Evolutionary conservation across 768 basidiomycete genomes (phyloP).

Genomic region (Rhodosporidiobolus odoratus): DNA sequence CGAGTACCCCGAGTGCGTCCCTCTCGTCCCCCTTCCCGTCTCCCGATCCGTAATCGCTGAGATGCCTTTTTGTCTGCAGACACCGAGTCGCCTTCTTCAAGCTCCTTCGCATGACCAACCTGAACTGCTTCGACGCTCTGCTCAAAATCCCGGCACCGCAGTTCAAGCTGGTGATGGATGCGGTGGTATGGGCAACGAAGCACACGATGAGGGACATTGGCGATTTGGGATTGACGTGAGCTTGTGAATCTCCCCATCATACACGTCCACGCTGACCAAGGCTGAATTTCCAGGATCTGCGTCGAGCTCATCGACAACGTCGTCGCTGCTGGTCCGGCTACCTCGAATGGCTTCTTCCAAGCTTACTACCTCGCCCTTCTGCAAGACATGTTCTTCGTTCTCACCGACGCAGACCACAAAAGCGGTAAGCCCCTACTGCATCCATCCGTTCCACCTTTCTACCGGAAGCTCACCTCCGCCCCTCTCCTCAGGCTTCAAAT

Average conservation of each 20-base stretch:
- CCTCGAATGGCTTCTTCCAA: constrained; percentile 90
- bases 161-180: constrained; percentile 98
- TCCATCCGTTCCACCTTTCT: not conserved
- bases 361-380: constrained; percentile 88
- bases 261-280: not conserved
- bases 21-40: not conserved
- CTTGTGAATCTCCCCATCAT: constrained; percentile 20
- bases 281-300: constrained; percentile 57
- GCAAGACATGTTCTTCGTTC: constrained; percentile 93
- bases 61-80: not conserved
- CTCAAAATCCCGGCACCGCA: constrained; percentile 62
- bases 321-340: constrained; percentile 65
- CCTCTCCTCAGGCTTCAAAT: constrained; percentile 68
- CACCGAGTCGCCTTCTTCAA: constrained; percentile 97
- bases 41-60: not conserved
- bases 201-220: constrained; percentile 99
- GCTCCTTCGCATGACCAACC: constrained; percentile 82
- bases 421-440: constrained; percentile 55
- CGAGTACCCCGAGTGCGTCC: constrained; percentile 75
- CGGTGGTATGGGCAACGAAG: constrained; percentile 99
- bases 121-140: constrained; percentile 84
- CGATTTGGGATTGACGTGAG: constrained; percentile 59
- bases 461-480: not conserved
- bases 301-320: constrained; percentile 95
- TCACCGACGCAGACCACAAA: constrained; percentile 98